Evolutionary conservation across 352 stramenopile genomes (phyloP).

Genomic region (Chrysophaeum taylorii): DNA sequence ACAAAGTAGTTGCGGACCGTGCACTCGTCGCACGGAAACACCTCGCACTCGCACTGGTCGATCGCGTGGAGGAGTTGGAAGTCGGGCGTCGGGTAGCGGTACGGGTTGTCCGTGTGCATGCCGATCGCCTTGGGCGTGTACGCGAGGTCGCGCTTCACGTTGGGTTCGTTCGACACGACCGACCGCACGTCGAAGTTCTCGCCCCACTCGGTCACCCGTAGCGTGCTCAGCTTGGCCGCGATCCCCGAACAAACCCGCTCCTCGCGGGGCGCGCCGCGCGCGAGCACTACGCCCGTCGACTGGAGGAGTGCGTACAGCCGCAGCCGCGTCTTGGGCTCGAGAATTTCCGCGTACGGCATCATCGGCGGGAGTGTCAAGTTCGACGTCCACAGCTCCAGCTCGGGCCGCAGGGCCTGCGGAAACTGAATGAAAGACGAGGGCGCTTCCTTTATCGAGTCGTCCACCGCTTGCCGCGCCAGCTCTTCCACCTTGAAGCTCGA

Average conservation of each 20-base stretch:
- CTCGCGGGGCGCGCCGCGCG: background rate
- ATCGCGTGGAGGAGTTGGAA: background rate
- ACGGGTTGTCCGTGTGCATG: conserved; percentile 4
- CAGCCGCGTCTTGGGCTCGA: too few species aligned
- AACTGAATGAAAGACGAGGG: too few species aligned
- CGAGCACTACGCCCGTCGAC: background rate
- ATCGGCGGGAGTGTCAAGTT: too few species aligned
- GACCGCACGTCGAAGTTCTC: background rate
- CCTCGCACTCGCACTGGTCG: background rate
- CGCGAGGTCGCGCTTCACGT: background rate
- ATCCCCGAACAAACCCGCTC: background rate
- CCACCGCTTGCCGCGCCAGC: too few species aligned
- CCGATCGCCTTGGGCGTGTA: conserved; percentile 1
- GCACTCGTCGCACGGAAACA: background rate
- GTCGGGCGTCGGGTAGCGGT: background rate
- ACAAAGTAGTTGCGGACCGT: background rate
- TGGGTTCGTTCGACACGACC: too few species aligned
- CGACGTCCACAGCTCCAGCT: too few species aligned
- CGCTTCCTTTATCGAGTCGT: too few species aligned
- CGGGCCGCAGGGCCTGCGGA: too few species aligned
- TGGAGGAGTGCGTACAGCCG: too few species aligned
- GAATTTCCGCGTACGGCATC: too few species aligned
- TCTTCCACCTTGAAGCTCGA: too few species aligned
- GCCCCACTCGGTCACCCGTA: conserved; percentile 3
- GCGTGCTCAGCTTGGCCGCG: background rate